phyloP scores from a whole-genome alignment of 768 basidiomycete species.

The Lyophyllum atratum region DNA sequence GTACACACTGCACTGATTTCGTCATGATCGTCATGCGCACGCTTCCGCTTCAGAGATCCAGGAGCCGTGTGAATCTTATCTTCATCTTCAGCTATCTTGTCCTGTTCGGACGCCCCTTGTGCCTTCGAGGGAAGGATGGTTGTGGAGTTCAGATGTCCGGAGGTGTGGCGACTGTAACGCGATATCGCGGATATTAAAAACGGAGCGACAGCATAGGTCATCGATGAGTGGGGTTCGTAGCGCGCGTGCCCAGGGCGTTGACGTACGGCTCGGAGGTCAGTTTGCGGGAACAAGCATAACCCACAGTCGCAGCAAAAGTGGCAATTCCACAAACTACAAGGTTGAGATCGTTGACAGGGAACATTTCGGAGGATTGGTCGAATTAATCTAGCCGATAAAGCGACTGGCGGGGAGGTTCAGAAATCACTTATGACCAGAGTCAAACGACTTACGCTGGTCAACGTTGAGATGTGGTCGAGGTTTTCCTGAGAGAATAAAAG shows the following conservation, averaged over 20 bases:
- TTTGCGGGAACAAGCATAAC: slow-evolving; percentile 56
- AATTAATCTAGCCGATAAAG: background rate
- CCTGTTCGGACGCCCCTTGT: background rate
- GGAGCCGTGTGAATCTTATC: background rate
- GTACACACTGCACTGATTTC: slow-evolving; percentile 17
- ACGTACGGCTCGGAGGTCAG: slow-evolving; percentile 31
- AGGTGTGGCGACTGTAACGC: slow-evolving; percentile 9
- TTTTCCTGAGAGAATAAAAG: background rate
- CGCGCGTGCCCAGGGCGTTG: slow-evolving; percentile 8
- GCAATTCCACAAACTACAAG: slow-evolving; percentile 58
- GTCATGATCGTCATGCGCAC: slow-evolving; percentile 23
- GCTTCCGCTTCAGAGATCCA: slow-evolving; percentile 32
- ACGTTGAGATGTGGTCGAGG: background rate
- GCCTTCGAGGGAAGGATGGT: background rate
- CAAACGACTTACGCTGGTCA: background rate
- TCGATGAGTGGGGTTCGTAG: slow-evolving; percentile 6
- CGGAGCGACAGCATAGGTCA: slow-evolving; percentile 1
- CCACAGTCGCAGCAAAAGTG: slow-evolving; percentile 60
- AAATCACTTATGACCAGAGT: background rate
- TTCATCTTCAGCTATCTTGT: background rate
- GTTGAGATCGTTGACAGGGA: slow-evolving; percentile 55
- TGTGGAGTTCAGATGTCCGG: slow-evolving; percentile 7
- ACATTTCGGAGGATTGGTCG: slow-evolving; percentile 30
- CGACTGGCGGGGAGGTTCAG: background rate
- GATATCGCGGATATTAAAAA: slow-evolving; percentile 7